Evolutionary conservation across 352 stramenopile species (phyloP), one percentile per base, ranked within the genome.

Genomic region (Aphanomyces astaci): DNA sequence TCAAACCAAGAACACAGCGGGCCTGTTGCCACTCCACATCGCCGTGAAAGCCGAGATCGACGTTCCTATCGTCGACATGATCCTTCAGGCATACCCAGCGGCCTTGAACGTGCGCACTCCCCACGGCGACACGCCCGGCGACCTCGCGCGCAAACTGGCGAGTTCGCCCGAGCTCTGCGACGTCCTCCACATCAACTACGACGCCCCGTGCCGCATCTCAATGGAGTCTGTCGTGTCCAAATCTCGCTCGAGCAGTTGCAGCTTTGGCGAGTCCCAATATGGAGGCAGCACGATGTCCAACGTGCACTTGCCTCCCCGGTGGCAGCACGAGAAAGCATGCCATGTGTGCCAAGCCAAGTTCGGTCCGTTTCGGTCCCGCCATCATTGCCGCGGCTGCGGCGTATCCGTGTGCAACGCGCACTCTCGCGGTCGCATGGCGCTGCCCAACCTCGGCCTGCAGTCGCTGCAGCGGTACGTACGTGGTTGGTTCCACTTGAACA

Each of bases 21-120:
- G 84, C 3, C 69, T 94, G 17, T 64, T 91, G 24, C 86, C 86
- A 53, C 76, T 94, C 28, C 86, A 94, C 71, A 92, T 94, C 65
- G 86, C 86, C 11, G 71, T 94, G 59, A 92, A 94, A 73, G 84
- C 86, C 19, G 81, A 84, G 49, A 78, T 79, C 0, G 75, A 84
- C 64, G 68, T 90, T 24, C 84, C 89, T 25, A 81, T 92, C 28
- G 66, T 94, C 4, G 68, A 78, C 11, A 72, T 76, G 25, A 74
- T 94, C 19, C 80, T 89, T 19, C 67, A 70, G 17, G 76, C 71
- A 5, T 74, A 79, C 17, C 73, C 84, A 9, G 79, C 82, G 25
- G 64, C 78, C 13, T 73, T 92, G 1, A 80, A 81, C 67, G 79
- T 85, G 28, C 82, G 91, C 54, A 92, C 86, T 2, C 81, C 83